These are phyloP conservation scores for Sarocladium strictum DNA, from an alignment of 2,329 filamentous ascomycete species.

Conservation along the genomic window DNA sequence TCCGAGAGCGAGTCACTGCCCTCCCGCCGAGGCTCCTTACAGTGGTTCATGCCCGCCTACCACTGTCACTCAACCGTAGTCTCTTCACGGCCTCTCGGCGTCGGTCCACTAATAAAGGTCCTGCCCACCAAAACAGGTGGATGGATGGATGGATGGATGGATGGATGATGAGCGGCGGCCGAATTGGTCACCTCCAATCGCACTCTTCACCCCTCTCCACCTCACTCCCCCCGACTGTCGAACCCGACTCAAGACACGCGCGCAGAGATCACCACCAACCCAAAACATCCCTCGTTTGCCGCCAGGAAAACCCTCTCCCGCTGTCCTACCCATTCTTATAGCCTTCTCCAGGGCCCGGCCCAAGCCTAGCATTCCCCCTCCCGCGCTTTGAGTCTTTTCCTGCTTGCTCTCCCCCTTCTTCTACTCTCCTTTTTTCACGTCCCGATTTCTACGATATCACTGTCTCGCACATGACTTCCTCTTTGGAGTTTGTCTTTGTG, in stretches of 20 bases:
- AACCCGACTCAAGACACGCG: background rate
- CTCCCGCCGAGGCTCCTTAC: background rate
- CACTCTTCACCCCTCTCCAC: background rate
- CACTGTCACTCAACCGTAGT: background rate
- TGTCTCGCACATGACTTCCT: background rate
- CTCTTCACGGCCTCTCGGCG: background rate
- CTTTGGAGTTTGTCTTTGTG: background rate
- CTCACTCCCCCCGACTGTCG: background rate
- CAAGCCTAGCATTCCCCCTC: constrained; percentile 2
- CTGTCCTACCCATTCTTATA: constrained; percentile 7
- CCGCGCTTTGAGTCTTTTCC: background rate
- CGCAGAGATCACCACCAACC: background rate
- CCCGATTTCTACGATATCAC: background rate
- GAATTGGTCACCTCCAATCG: no score
- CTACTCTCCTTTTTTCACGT: background rate
- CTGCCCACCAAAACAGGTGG: background rate
- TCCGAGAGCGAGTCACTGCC: background rate
- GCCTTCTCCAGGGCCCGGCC: background rate
- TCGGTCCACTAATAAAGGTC: constrained; percentile 1
- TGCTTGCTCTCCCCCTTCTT: background rate
- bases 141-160: background rate
- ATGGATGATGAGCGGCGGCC: no score
- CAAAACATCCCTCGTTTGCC: constrained; percentile 6
- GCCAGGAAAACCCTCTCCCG: constrained; percentile 9
- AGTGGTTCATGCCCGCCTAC: background rate